Base-by-base conservation (phyloP, 306 rosid species). In the Medicago ruthenica region DNA sequence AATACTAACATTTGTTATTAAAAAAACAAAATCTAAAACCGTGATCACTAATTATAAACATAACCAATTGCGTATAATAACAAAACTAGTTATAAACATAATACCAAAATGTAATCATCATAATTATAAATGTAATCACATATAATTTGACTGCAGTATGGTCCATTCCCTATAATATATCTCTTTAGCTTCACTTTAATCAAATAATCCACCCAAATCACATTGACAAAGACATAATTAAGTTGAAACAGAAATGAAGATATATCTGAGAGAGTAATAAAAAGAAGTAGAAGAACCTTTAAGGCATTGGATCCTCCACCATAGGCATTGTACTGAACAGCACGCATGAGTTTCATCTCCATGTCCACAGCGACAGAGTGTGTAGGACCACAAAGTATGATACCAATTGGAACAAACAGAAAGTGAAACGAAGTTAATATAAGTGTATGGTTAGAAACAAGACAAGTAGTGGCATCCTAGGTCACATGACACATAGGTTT, bases 251-350 rank as follows among this genome's bases (percentile, higher is more conserved):
- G 4, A 59, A 60, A 36, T 12, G 39, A 13, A 69, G 24, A 9
- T 3, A 45, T 3, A 44, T 27, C 39, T 16, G 0, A 63, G 5
- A 34, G 67, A 62, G 37, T 36, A 62, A 63, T 16, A 24, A 40
- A 1, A 20, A 21, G 51, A 58, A 40, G 62, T 2, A 50, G 80
- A 63, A 55, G 42, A 27, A 93, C 96, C 98, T 83, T 80, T 18
- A 93, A 73, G 36, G 55, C 88, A 31, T 87, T 4, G n/a, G 90
- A 71, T 62, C 98, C 98, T 48, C 92, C 90, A 10, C 93, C 92
- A 15, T 91, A 91, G 71, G 83, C 1, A 40, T 47, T 40, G 73
- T 86, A 93, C 50, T 76, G 91, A 83, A 93, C 79, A 7, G 93
- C 98, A 47, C 67, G 87, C 96, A 93, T 89, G 34, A 83, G 87